A percentile compares a stretch with the other conserved stretches of the same genome.
These are phyloP conservation scores for Candida broadrunensis DNA, from an alignment of 805 yeast genomes.

Conservation along the genomic window DNA sequence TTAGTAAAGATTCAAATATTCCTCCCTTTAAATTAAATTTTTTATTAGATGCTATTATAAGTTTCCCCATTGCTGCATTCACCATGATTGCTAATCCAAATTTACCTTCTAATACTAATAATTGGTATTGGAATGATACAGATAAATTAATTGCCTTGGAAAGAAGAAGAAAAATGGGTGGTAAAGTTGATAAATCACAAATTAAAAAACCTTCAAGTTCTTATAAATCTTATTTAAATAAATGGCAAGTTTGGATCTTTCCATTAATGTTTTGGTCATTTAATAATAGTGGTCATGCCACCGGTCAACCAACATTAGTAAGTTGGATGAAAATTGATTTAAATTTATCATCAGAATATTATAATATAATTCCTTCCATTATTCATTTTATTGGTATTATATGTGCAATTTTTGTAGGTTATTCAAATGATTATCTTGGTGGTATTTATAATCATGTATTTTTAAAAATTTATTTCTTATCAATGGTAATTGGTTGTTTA, in stretches of 20 bases:
- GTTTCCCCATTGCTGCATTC: constrained; percentile 27
- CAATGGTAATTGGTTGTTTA: constrained; percentile 39
- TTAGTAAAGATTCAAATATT: constrained; percentile 13
- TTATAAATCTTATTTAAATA: constrained; percentile 32
- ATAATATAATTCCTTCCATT: constrained; percentile 28
- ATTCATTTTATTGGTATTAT: constrained; percentile 23
- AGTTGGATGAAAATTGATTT: constrained; percentile 32
- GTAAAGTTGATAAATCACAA: constrained; percentile 22
- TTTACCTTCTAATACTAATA: constrained; percentile 29
- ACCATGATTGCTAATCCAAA: constrained; percentile 29
- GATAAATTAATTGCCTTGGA: constrained; percentile 44
- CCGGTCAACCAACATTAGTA: constrained; percentile 30
- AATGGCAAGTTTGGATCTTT: constrained; percentile 46
- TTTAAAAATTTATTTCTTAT: constrained; percentile 32
- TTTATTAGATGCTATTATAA: constrained; percentile 28
- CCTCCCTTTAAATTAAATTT: constrained; percentile 32
- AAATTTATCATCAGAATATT: constrained; percentile 20
- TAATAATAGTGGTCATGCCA: constrained; percentile 29
- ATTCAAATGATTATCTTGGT: constrained; percentile 25
- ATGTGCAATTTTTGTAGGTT: constrained; percentile 19
- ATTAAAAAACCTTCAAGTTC: constrained; percentile 26
- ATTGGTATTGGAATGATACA: constrained; percentile 23
- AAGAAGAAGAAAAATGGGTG: constrained; percentile 39
- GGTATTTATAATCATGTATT: constrained; percentile 33
- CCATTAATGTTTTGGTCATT: constrained; percentile 36